phyloP scores from a whole-genome alignment of 2,329 filamentous ascomycete genomes.

The Beauveria medogensis region DNA sequence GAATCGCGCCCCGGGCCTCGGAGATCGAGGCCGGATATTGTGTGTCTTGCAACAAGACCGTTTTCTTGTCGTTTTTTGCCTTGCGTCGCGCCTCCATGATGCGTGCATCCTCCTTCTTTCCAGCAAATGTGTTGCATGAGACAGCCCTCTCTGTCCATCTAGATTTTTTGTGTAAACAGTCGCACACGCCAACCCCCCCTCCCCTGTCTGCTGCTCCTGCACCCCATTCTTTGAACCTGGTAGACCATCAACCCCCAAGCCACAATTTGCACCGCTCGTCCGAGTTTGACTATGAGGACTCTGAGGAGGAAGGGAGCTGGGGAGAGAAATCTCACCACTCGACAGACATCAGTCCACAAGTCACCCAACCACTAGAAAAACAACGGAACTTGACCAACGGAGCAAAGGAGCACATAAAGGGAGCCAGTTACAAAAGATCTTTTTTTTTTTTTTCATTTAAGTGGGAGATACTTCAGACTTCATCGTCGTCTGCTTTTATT shows the following conservation, averaged over 20 bases:
- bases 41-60: not conserved
- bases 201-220: not conserved
- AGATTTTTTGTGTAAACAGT: too few species aligned
- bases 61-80: not conserved
- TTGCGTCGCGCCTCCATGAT: not conserved
- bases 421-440: not conserved
- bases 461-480: not conserved
- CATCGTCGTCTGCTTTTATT: not conserved
- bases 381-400: not conserved
- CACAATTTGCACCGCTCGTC: not conserved
- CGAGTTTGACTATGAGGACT: not conserved
- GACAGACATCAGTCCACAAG: slow-evolving; percentile 10
- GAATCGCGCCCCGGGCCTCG: not conserved
- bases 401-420: not conserved
- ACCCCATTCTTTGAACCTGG: not conserved
- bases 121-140: not conserved
- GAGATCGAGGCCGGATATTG: not conserved
- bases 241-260: not conserved
- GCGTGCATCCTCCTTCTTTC: not conserved
- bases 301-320: not conserved
- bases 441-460: not conserved
- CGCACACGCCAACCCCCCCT: not conserved
- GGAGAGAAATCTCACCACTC: slow-evolving; percentile 7
- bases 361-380: slow-evolving; percentile 5
- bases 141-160: not conserved